Evolutionary conservation across 2,329 filamentous ascomycete genomes (phyloP).

Genomic region (Trichocomaceae sp.): DNA sequence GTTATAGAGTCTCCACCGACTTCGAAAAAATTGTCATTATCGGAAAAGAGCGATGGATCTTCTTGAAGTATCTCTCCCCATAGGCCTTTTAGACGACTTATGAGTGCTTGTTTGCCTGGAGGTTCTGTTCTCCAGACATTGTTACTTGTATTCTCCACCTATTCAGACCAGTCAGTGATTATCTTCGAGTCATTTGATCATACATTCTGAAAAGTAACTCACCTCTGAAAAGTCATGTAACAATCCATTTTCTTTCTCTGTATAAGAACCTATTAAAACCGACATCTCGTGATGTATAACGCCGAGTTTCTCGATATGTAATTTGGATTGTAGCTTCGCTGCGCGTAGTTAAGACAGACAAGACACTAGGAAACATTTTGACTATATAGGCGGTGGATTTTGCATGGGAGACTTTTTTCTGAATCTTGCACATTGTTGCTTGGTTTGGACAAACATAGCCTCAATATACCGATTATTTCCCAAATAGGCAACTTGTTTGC

Average conservation of each 20-base stretch:
- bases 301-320: background rate
- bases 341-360: background rate
- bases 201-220: background rate
- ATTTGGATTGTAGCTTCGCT: background rate
- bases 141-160: background rate
- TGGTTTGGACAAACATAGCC: background rate
- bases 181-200: background rate
- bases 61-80: background rate
- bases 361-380: background rate
- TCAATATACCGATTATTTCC: background rate
- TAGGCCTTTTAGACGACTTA: background rate
- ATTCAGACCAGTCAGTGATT: background rate
- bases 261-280: background rate
- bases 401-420: background rate
- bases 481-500: background rate
- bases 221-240: background rate
- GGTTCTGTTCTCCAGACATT: background rate
- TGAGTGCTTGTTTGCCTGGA: background rate
- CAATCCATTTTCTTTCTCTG: background rate
- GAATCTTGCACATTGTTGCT: conserved; percentile 38
- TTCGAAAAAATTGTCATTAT: conserved; percentile 17
- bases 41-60: conserved; percentile 10
- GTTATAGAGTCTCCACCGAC: conserved; percentile 14
- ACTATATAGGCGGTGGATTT: background rate
- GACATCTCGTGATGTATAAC: background rate